A percentile compares a stretch with the other conserved stretches of the same genome.
Evolutionary conservation across 192 early-diverging fungal genomes (phyloP).

Genomic region (Umbelopsis sp.): DNA sequence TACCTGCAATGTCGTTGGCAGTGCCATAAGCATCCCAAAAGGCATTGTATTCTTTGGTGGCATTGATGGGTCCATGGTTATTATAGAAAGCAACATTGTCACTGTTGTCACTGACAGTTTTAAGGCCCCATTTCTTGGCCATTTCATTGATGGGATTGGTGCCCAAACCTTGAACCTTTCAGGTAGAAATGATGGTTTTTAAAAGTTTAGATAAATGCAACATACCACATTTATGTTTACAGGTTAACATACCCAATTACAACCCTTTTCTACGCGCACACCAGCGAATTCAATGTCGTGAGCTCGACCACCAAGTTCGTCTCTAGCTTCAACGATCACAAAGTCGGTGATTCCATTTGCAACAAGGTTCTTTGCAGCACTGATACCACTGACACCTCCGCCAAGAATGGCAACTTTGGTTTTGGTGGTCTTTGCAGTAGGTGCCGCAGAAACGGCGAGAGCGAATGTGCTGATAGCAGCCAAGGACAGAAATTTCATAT

Average conservation of each 20-base stretch:
- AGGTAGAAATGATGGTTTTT: not conserved
- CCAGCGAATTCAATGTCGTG: constrained; percentile 26
- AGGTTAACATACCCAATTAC: constrained; percentile 30
- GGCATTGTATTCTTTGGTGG: not conserved
- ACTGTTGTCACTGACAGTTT: constrained; percentile 28
- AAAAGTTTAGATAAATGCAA: not conserved
- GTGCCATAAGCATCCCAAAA: constrained; percentile 18
- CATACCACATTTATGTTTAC: not conserved
- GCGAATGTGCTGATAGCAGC: not conserved
- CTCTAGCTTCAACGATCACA: constrained; percentile 34
- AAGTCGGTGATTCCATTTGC: constrained; percentile 29
- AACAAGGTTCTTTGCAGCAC: constrained; percentile 28
- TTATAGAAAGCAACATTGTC: constrained; percentile 30
- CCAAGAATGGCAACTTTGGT: constrained; percentile 40
- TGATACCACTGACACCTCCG: constrained; percentile 35
- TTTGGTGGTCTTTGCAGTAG: not conserved
- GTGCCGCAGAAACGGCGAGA: not conserved
- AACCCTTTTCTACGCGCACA: constrained; percentile 29
- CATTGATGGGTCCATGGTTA: constrained; percentile 20
- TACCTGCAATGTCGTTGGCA: constrained; percentile 33
- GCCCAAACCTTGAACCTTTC: constrained; percentile 40
- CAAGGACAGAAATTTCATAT: constrained; percentile 14
- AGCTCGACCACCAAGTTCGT: constrained; percentile 32
- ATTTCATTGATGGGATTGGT: constrained; percentile 39
- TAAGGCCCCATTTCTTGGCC: constrained; percentile 32